phyloP scores from a whole-genome alignment of 75 land plant species.

The Pinus taeda region DNA sequence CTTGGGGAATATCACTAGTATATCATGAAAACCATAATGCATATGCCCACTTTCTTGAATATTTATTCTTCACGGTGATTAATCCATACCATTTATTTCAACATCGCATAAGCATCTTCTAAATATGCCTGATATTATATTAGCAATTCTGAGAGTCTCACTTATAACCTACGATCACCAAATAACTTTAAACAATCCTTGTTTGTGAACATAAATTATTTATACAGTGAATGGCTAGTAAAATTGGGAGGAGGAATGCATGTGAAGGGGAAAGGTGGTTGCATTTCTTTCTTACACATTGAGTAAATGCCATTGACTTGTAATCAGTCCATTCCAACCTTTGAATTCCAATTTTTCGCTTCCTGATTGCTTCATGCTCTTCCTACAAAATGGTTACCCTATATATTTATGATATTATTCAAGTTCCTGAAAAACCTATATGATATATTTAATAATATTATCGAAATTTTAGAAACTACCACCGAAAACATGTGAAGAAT shows the following conservation, averaged over 20 bases:
- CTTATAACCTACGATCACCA: constrained; percentile 64
- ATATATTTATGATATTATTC: too few relatives aligned
- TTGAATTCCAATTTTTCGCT: constrained; percentile 23
- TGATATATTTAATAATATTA: too few relatives aligned
- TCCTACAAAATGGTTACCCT: constrained; percentile 24
- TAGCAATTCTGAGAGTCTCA: constrained; percentile 82
- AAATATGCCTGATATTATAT: constrained; percentile 66
- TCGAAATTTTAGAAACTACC: too few relatives aligned
- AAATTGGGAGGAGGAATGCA: neutral
- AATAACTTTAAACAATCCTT: too few relatives aligned
- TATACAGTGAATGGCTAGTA: too few relatives aligned
- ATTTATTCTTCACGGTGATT: neutral
- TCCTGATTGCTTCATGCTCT: constrained; percentile 56
- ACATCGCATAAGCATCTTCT: constrained; percentile 60
- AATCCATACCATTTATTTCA: constrained; percentile 38
- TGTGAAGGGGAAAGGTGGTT: neutral
- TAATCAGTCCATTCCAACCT: constrained; percentile 75
- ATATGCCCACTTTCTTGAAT: too few relatives aligned
- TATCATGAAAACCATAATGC: too few relatives aligned
- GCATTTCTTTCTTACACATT: constrained; percentile 51
- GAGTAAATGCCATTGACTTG: constrained; percentile 84
- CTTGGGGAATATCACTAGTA: constrained; percentile 59
- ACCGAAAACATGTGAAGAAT: too few relatives aligned
- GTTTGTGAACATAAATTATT: too few relatives aligned
- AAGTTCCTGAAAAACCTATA: too few relatives aligned